phyloP scores from a whole-genome alignment of 306 rosid species.

The Glycyrrhiza uralensis region DNA sequence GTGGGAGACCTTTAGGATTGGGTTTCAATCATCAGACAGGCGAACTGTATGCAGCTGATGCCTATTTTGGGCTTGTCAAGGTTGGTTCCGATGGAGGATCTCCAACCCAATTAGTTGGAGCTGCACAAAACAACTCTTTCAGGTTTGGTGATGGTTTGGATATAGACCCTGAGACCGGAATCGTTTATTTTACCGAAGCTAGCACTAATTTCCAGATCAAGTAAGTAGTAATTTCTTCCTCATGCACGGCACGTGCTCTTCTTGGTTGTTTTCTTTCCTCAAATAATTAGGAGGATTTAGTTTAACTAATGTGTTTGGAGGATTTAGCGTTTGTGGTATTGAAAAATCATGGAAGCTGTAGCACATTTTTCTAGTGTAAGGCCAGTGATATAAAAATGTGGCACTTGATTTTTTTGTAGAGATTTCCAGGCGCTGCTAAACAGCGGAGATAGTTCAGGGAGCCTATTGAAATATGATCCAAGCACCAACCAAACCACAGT shows the following conservation, averaged over 20 bases:
- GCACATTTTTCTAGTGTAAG: background rate
- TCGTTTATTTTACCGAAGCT: constrained; percentile 44
- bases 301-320: no score
- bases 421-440: background rate
- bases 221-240: constrained; percentile 20
- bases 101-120: constrained; percentile 16
- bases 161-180: constrained; percentile 36
- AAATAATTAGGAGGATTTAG: background rate
- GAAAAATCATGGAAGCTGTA: background rate
- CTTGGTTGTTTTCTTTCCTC: background rate
- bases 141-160: constrained; percentile 32
- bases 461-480: constrained; percentile 34
- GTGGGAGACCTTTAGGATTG: constrained; percentile 63
- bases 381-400: background rate
- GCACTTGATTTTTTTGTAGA: constrained; percentile 4
- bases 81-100: constrained; percentile 26
- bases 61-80: constrained; percentile 39
- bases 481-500: constrained; percentile 32
- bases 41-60: constrained; percentile 40
- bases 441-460: constrained; percentile 39
- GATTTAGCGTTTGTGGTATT: no score
- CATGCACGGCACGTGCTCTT: no score
- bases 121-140: background rate
- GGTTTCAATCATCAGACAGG: constrained; percentile 31
- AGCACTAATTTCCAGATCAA: constrained; percentile 31